phyloP scores from a whole-genome alignment of 1,284 basidiomycete genomes.

The Boletus sp. region DNA sequence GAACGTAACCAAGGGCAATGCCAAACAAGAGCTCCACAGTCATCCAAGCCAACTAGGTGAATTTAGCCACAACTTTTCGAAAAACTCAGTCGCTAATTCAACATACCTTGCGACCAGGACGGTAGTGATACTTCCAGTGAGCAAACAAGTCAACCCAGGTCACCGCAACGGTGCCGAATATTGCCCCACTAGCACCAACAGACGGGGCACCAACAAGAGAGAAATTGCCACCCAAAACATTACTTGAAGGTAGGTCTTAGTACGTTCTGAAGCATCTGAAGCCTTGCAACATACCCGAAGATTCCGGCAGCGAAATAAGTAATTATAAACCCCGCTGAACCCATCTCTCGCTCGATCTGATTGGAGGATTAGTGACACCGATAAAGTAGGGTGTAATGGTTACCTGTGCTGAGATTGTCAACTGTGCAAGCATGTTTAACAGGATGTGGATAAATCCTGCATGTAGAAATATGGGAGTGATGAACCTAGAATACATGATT shows the following conservation, averaged over 20 bases:
- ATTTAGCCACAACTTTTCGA: slow-evolving; percentile 1
- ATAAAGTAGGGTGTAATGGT: slow-evolving; percentile 10
- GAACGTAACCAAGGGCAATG: slow-evolving; percentile 82
- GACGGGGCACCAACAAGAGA: slow-evolving; percentile 85
- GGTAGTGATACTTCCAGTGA: slow-evolving; percentile 87
- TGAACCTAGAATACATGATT: slow-evolving; percentile 52
- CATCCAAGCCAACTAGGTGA: slow-evolving; percentile 69
- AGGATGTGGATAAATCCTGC: slow-evolving; percentile 87
- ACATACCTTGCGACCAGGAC: slow-evolving; percentile 70
- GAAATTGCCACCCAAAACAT: slow-evolving; percentile 88
- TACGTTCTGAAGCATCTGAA: neutral
- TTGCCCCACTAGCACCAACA: slow-evolving; percentile 91
- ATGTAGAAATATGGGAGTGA: slow-evolving; percentile 86
- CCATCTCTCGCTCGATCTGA: slow-evolving; percentile 84
- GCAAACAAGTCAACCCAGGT: slow-evolving; percentile 86
- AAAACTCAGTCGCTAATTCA: neutral
- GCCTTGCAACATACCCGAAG: slow-evolving; percentile 59
- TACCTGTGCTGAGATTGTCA: slow-evolving; percentile 76
- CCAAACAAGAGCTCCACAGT: slow-evolving; percentile 81
- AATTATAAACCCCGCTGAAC: slow-evolving; percentile 74
- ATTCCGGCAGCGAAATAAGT: slow-evolving; percentile 88
- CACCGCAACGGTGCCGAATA: slow-evolving; percentile 89
- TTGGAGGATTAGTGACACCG: slow-evolving; percentile 2
- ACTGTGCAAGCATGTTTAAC: slow-evolving; percentile 87
- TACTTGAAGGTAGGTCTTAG: slow-evolving; percentile 43